Base-by-base conservation (phyloP, 2,329 filamentous ascomycete genomes). In the Xylariaceae sp. region DNA sequence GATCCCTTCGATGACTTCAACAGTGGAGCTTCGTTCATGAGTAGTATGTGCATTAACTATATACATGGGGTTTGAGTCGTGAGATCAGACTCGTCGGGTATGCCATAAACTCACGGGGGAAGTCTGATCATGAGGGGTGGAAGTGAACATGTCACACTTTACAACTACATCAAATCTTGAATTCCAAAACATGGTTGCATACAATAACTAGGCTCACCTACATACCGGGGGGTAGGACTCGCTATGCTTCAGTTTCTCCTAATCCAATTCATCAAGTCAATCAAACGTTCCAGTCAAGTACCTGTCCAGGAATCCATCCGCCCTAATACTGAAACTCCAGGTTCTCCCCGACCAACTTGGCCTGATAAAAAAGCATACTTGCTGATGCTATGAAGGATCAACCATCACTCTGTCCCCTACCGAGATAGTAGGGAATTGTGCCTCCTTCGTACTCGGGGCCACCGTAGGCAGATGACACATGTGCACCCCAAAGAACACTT, bases 401-500 rank as follows among this genome's bases (percentile, higher is more conserved):
- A 67, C 59, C 3, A 60, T 32, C 31, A 69, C 64, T 37, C 57
- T 61, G 27, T 84, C 79, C 27, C 80, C 80, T 27, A 83, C 73
- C 49, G 68, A 65, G 51, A 84, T 76, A 1, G 74, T 78, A 27
- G 75, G 74, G 55, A 62, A 71, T 58, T 73, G 71, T 26, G 62
- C 61, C 30, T 71, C 65, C 39, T 55, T 65, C 1, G 66, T 68
- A 5, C 50, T 41, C 9, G 41, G 37, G 9, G 52, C 49, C 2
- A 40, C 34, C 34, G 34, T 41, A 31, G 72, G 67, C 5, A 69
- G 51, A 59, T 81, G 78, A 31, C 77, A 77, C 81, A 86, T 84
- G 60, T 99, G 92, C 56, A 87, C 84, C 3, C 94, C 94, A 74
- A 99, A 99, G 62, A 87, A 87, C 2, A 96, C 87, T 71, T 91